These are phyloP conservation scores for Pseudognaphalium luteoalbum DNA, from an alignment of 129 eudicot species.

Conservation along the genomic window DNA sequence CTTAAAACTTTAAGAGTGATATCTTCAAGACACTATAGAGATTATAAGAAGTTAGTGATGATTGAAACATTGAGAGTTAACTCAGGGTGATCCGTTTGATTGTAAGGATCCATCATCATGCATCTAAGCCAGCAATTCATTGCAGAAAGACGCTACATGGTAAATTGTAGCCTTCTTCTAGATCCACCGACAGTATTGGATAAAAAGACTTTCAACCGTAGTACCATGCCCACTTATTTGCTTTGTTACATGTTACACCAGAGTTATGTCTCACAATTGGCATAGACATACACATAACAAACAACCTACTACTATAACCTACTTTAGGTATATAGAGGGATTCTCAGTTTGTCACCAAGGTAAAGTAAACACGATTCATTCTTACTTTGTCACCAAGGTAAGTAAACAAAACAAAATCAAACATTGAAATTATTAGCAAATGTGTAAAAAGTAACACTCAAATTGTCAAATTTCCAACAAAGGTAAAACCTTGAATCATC, in stretches of 20 bases:
- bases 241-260: no score
- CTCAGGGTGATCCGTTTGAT: constrained; percentile 89
- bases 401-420: not conserved
- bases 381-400: not conserved
- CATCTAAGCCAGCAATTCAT: constrained; percentile 98
- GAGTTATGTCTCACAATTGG: no score
- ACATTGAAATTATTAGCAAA: not conserved
- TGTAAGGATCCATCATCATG: constrained; percentile 83
- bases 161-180: constrained; percentile 41
- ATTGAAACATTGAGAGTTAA: not conserved
- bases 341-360: not conserved
- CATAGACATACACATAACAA: no score
- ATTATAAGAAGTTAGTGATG: no score
- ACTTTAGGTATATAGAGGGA: not conserved
- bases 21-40: no score
- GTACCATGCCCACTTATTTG: no score
- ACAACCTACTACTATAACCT: no score
- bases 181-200: constrained; percentile 41
- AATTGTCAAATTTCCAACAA: not conserved
- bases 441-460: not conserved
- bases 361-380: not conserved
- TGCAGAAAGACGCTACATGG: constrained; percentile 89
- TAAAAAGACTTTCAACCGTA: no score
- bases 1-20: no score
- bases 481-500: not conserved